Conservation (phyloP, 1,284 basidiomycete species). For the Apiotrichum montevideense region DNA sequence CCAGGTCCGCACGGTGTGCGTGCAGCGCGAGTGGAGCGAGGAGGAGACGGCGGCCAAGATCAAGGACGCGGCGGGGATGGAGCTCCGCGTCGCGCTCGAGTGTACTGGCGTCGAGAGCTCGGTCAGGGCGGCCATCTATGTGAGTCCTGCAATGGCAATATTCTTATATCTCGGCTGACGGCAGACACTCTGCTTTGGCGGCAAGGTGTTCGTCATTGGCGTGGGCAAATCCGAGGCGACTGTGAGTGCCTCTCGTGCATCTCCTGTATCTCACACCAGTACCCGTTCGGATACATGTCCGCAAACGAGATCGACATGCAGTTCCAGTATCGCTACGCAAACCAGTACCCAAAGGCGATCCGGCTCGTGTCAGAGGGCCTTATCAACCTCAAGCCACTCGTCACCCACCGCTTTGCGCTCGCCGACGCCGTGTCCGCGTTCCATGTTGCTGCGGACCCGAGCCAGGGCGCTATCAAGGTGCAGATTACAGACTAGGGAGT, state of each 20-base stretch:
- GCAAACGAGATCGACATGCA: slow-evolving; percentile 54
- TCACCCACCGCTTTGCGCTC: slow-evolving; percentile 76
- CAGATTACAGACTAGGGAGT: slow-evolving; percentile 38
- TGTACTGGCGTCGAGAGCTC: slow-evolving; percentile 78
- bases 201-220: slow-evolving; percentile 53
- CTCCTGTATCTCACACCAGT: slow-evolving; percentile 16
- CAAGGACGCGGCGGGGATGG: slow-evolving; percentile 36
- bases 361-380: slow-evolving; percentile 70
- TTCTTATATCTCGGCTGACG: neutral
- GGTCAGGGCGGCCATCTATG: slow-evolving; percentile 71
- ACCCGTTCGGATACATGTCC: slow-evolving; percentile 51
- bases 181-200: slow-evolving; percentile 49
- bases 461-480: slow-evolving; percentile 46
- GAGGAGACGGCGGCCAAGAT: slow-evolving; percentile 40
- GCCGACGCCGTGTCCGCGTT: slow-evolving; percentile 72
- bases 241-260: slow-evolving; percentile 13
- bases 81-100: slow-evolving; percentile 42
- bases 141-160: slow-evolving; percentile 39
- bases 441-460: slow-evolving; percentile 49
- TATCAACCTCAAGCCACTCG: slow-evolving; percentile 78
- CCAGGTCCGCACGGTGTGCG: slow-evolving; percentile 46
- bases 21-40: slow-evolving; percentile 33
- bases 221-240: slow-evolving; percentile 50
- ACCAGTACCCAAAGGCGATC: slow-evolving; percentile 71
- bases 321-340: slow-evolving; percentile 50